Base-by-base conservation (phyloP, 805 yeast species). In the Metschnikowia colocasiae region DNA sequence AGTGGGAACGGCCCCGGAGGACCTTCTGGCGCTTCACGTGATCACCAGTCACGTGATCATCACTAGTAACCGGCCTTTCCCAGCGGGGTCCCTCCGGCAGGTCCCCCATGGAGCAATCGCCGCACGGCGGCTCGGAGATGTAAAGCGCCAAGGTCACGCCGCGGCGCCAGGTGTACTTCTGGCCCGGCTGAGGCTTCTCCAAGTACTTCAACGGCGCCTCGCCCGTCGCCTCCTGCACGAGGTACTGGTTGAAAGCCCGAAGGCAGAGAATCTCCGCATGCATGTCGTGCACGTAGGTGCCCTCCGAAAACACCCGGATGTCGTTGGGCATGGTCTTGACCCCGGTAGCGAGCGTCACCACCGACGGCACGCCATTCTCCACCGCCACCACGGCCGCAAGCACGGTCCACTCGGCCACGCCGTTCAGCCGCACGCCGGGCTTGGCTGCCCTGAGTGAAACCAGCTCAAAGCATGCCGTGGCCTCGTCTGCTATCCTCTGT, bases 241-340 rank as follows among this genome's bases (percentile, higher is more conserved):
- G 53, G 44, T 69, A 75, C 54, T 77, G 63, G 56, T 91, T 91
- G 59, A 92, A 81, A 1, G 81, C 78, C 23, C 98, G 66, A 0
- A 91, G 48, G 0, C 85, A 79, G 13, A 94, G 65, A 1, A 90
- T 77, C 59, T 92, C 99, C 0, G 98, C 97, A 67, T 92, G 99
- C 62, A 83, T 71, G 63, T 92, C 98, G 59, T 92, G 98, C 0
- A 92, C 69, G 7, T 89, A 62, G 15, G 62, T 59, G 0, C 98
- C 97, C 0, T 68, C 47, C 2, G 78, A 67, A 41, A 68, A 66
- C 3, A 60, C 51, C 2, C 67, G 46, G 0, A 85, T 62, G 1
- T 54, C 60, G 55, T 83, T 79, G 1, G 97, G 91, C 16, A 78
- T 57, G 0, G 88, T 78, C 60, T 94, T 94, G 42, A 89, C 86